Percentiles rank a stretch among this genome's conserved stretches.
Evolutionary conservation across 768 basidiomycete genomes (phyloP).

Genomic region (Gloeopeniophorella convolvens): DNA sequence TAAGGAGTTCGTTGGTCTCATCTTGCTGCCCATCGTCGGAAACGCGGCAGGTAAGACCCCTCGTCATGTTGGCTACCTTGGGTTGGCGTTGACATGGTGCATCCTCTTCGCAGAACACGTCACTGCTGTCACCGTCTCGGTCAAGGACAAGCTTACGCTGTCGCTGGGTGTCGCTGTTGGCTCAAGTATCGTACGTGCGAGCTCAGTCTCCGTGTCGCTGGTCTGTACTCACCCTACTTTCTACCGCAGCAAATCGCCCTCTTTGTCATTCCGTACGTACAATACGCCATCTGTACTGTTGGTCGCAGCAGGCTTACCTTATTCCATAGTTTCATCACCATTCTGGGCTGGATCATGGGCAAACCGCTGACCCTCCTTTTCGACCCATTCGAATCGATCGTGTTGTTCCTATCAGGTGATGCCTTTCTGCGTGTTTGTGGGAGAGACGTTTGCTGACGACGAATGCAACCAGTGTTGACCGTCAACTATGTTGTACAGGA

Average conservation of each 20-base stretch:
- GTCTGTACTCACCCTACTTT: background rate
- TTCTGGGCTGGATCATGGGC: slow-evolving; percentile 73
- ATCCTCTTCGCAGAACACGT: slow-evolving; percentile 55
- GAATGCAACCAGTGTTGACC: slow-evolving; percentile 53
- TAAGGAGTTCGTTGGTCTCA: slow-evolving; percentile 81
- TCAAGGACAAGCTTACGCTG: slow-evolving; percentile 83
- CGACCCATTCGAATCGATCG: slow-evolving; percentile 83
- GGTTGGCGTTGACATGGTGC: background rate
- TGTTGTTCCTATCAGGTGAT: slow-evolving; percentile 43
- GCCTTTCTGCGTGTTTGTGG: background rate
- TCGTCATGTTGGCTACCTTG: background rate
- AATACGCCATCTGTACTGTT: background rate
- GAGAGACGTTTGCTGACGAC: background rate
- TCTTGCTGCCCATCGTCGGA: slow-evolving; percentile 86
- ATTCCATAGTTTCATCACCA: slow-evolving; percentile 54
- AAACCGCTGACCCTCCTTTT: slow-evolving; percentile 79
- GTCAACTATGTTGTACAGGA: slow-evolving; percentile 80
- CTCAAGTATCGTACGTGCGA: slow-evolving; percentile 60
- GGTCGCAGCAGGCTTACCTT: background rate
- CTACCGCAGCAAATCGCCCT: slow-evolving; percentile 66
- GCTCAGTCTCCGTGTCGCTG: background rate
- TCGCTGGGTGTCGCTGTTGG: slow-evolving; percentile 89
- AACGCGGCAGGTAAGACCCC: slow-evolving; percentile 64
- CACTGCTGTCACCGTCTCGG: slow-evolving; percentile 86
- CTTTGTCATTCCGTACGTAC: slow-evolving; percentile 72